Evolutionary conservation across 345 rosid species (phyloP).

Genomic region (Gynandropsis gynandra): DNA sequence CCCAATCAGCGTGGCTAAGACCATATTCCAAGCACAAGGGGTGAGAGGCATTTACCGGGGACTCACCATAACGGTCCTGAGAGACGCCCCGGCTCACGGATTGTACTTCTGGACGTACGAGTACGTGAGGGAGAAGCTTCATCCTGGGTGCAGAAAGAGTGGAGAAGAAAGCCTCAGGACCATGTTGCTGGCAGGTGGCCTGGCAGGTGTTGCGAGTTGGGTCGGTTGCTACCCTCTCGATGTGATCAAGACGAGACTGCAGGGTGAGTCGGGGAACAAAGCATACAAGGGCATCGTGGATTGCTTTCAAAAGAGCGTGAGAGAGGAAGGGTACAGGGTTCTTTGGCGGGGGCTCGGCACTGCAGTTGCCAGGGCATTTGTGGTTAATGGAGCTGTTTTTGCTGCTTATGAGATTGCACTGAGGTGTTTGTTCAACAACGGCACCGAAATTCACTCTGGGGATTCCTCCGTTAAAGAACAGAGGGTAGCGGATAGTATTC

Average conservation of each 20-base stretch:
- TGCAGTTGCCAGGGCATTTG: constrained; percentile 94
- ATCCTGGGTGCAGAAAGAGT: constrained; percentile 83
- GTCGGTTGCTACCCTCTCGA: constrained; percentile 78
- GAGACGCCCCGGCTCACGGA: constrained; percentile 87
- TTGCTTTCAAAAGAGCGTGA: constrained; percentile 55
- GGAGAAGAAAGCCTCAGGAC: constrained; percentile 61
- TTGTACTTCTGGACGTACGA: constrained; percentile 92
- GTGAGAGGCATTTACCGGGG: constrained; percentile 65
- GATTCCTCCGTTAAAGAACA: constrained; percentile 22
- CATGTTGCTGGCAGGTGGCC: constrained; percentile 77
- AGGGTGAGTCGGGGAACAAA: constrained; percentile 21
- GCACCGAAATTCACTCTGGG: constrained; percentile 36
- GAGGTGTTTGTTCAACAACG: constrained; percentile 60
- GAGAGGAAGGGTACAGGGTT: constrained; percentile 56
- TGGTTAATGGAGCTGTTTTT: constrained; percentile 85
- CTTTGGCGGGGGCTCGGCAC: constrained; percentile 95
- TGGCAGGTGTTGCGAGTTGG: constrained; percentile 96
- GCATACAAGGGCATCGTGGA: constrained; percentile 58
- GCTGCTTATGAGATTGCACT: constrained; percentile 77
- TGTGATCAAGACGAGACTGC: constrained; percentile 81
- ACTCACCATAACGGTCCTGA: constrained; percentile 51
- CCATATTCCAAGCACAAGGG: constrained; percentile 54
- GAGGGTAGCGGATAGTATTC: not conserved
- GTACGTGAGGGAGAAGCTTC: constrained; percentile 64
- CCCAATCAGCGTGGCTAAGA: constrained; percentile 52